A percentile compares a stretch with the other conserved stretches of the same genome.
phyloP scores from a whole-genome alignment of 768 basidiomycete species.

The Dioszegia crocea region DNA sequence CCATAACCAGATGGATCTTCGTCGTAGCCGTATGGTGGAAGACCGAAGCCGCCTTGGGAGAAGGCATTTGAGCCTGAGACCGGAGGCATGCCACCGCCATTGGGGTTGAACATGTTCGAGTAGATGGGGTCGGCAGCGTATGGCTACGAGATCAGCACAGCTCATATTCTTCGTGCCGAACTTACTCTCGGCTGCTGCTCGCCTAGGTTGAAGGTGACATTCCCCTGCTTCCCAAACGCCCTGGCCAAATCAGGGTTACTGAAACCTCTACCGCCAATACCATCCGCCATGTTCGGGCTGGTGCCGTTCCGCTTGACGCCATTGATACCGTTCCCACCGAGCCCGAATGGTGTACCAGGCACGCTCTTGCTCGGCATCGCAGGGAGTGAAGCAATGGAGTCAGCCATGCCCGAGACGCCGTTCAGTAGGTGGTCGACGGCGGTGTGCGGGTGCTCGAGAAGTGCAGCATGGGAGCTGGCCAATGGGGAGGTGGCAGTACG shows the following conservation, averaged over 20 bases:
- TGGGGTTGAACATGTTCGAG: constrained; percentile 21
- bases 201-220: constrained; percentile 27
- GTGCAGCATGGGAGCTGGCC: constrained; percentile 16
- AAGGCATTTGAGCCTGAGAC: constrained; percentile 21
- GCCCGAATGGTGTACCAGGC: constrained; percentile 48
- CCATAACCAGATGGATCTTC: constrained; percentile 45
- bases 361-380: constrained; percentile 49
- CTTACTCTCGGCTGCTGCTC: constrained; percentile 35
- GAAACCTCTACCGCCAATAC: constrained; percentile 43
- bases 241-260: constrained; percentile 51
- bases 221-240: constrained; percentile 46
- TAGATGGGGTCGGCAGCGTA: constrained; percentile 33
- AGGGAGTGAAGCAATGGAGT: constrained; percentile 46
- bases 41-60: constrained; percentile 26
- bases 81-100: constrained; percentile 17
- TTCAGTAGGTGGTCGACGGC: constrained; percentile 9
- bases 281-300: constrained; percentile 18
- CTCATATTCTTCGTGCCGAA: background rate
- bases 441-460: constrained; percentile 16
- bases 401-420: constrained; percentile 40
- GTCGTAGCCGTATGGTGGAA: constrained; percentile 43
- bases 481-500: constrained; percentile 32
- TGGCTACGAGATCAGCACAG: constrained; percentile 12
- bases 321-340: constrained; percentile 20
- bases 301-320: constrained; percentile 29